Conservation (phyloP, 1,284 basidiomycete species). For the Bjerkandera adusta region DNA sequence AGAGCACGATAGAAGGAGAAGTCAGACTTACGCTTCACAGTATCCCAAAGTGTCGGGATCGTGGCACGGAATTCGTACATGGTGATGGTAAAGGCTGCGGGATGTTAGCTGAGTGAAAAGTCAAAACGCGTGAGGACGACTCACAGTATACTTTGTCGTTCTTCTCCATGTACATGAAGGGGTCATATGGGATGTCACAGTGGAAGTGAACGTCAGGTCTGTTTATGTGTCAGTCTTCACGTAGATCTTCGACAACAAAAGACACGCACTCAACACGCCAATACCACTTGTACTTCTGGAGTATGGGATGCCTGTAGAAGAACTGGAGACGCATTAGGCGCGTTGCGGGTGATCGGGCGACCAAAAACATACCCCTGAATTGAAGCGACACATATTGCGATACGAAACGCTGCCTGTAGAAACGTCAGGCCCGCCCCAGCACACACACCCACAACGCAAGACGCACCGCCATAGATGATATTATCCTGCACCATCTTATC, state of each 20-base stretch:
- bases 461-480: constrained; percentile 84
- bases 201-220: constrained; percentile 72
- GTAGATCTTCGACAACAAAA: not conserved
- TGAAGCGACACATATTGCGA: constrained; percentile 92
- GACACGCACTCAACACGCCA: constrained; percentile 60
- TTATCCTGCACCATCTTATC: constrained; percentile 73
- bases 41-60: constrained; percentile 72
- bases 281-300: constrained; percentile 87
- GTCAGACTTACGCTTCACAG: constrained; percentile 43
- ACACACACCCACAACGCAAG: not conserved
- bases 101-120: not conserved
- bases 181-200: constrained; percentile 73
- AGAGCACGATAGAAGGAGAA: not conserved
- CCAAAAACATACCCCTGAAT: constrained; percentile 72
- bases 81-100: constrained; percentile 67
- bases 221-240: not conserved
- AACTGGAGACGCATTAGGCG: constrained; percentile 45
- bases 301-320: constrained; percentile 81
- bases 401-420: constrained; percentile 66
- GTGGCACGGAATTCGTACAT: constrained; percentile 77
- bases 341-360: constrained; percentile 12
- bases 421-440: constrained; percentile 1
- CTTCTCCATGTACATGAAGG: constrained; percentile 75
- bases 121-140: constrained; percentile 3
- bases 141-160: constrained; percentile 67